phyloP scores from a whole-genome alignment of 305 asterid genomes.

The Rubia peregrina region DNA sequence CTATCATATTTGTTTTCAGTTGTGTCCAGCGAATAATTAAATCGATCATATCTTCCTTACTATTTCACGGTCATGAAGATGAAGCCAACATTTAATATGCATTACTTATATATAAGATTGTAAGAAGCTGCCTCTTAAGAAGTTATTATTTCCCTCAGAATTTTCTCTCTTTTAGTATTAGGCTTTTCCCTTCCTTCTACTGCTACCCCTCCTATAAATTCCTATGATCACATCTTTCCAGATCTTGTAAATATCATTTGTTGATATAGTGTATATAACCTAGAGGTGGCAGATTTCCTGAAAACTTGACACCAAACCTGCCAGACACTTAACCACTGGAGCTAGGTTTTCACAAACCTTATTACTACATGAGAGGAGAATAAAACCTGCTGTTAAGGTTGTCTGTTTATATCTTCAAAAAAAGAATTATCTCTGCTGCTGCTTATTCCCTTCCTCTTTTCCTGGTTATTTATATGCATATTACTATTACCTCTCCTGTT shows the following conservation, averaged over 20 bases:
- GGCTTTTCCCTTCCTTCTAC: not conserved
- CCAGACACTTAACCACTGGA: no score
- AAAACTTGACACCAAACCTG: no score
- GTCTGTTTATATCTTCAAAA: not conserved
- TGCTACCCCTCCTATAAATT: not conserved
- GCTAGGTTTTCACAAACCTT: no score
- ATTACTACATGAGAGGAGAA: no score
- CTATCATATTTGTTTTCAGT: not conserved
- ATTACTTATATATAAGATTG: not conserved
- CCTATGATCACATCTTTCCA: not conserved
- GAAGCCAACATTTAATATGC: not conserved
- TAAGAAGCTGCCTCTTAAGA: not conserved
- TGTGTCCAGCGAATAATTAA: not conserved
- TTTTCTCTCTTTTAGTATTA: not conserved
- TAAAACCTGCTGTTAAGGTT: no score
- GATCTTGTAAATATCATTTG: not conserved
- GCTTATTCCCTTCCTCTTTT: not conserved
- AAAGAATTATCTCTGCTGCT: not conserved
- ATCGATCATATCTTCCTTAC: not conserved
- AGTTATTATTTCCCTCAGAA: not conserved
- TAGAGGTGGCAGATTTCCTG: no score
- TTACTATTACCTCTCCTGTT: not conserved
- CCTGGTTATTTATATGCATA: not conserved
- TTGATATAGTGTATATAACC: no score
- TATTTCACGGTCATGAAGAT: not conserved